phyloP scores from a whole-genome alignment of 106 monocot genomes.

The Dendrobium officinale region DNA sequence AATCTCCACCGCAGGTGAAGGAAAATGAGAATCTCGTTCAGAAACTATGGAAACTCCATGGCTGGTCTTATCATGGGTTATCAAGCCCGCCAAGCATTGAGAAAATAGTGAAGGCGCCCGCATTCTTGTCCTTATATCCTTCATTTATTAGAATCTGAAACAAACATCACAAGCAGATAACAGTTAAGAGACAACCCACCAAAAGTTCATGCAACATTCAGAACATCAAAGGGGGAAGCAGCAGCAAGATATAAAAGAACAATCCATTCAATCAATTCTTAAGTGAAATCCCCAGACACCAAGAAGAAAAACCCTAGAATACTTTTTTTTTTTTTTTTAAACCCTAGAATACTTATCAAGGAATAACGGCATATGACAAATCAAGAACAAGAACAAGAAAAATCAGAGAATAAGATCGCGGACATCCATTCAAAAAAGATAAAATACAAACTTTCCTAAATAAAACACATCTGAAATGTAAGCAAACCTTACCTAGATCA shows the following conservation, averaged over 20 bases:
- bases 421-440: not conserved
- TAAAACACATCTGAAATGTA: not conserved
- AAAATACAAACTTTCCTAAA: no score
- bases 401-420: not conserved
- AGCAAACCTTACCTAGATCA: not conserved
- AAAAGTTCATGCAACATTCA: not conserved
- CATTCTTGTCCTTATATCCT: constrained; percentile 28
- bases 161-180: not conserved
- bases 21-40: constrained; percentile 53
- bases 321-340: no score
- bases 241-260: not conserved
- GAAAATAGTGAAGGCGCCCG: constrained; percentile 47
- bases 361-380: not conserved
- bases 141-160: not conserved
- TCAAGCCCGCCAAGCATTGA: constrained; percentile 55
- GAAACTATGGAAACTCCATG: constrained; percentile 35
- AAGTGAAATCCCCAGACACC: not conserved
- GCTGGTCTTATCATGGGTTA: constrained; percentile 37
- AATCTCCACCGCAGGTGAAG: constrained; percentile 77
- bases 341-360: not conserved
- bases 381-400: not conserved
- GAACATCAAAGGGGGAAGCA: not conserved
- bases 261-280: not conserved
- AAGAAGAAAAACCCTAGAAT: not conserved
- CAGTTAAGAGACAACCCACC: not conserved